Evolutionary conservation across 768 basidiomycete species (phyloP).

Genomic region (Dioszegia hungarica): DNA sequence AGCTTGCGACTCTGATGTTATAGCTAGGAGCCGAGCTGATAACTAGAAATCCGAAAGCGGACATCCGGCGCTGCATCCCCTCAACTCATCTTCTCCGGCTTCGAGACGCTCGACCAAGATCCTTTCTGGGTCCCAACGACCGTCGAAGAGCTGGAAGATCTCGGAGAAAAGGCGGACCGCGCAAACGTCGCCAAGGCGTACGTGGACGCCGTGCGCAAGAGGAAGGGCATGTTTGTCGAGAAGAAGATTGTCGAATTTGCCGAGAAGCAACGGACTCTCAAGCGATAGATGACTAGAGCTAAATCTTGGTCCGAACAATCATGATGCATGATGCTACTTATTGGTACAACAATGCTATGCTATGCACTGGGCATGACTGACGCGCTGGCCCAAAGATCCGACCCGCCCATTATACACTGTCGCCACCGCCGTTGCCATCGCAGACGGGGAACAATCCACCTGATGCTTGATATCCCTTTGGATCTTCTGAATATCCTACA

Average conservation of each 20-base stretch:
- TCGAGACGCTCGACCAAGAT: constrained; percentile 87
- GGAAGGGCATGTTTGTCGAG: constrained; percentile 95
- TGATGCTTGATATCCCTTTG: neutral
- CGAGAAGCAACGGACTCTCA: constrained; percentile 90
- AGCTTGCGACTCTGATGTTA: constrained; percentile 25
- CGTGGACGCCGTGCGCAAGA: constrained; percentile 80
- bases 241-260: constrained; percentile 90
- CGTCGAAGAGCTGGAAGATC: constrained; percentile 90
- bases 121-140: constrained; percentile 98
- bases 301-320: too few relatives aligned
- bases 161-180: constrained; percentile 92
- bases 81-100: constrained; percentile 95
- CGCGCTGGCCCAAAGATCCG: neutral
- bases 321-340: neutral
- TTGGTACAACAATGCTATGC: neutral
- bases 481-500: constrained; percentile 1
- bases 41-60: constrained; percentile 81
- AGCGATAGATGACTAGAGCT: constrained; percentile 46
- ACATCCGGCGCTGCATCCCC: constrained; percentile 97
- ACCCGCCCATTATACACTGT: too few relatives aligned
- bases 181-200: constrained; percentile 89
- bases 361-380: neutral
- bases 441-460: too few relatives aligned
- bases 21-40: neutral
- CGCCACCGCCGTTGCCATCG: too few relatives aligned